Conservation (phyloP, 2,329 filamentous ascomycete species). For the Cercospora nicotianae region DNA sequence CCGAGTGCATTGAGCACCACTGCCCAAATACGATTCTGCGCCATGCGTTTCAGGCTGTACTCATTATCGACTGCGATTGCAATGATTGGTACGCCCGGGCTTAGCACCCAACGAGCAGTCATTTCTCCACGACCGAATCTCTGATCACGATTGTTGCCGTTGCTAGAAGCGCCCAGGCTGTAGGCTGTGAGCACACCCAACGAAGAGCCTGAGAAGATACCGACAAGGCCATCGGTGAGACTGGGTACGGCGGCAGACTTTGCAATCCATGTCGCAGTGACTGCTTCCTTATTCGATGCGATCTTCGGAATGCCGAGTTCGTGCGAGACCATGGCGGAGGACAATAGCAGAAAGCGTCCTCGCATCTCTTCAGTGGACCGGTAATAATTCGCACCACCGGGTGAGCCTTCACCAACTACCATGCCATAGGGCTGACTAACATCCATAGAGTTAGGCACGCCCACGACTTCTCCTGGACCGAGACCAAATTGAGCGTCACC, state of each 20-base stretch:
- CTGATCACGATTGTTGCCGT: slow-evolving; percentile 60
- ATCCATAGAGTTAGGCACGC: slow-evolving; percentile 83
- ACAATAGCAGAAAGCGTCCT: slow-evolving; percentile 69
- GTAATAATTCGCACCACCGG: slow-evolving; percentile 78
- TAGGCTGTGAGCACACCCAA: slow-evolving; percentile 81
- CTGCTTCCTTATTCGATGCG: slow-evolving; percentile 66
- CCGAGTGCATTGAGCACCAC: slow-evolving; percentile 90
- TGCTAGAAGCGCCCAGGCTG: slow-evolving; percentile 54
- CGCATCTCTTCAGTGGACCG: slow-evolving; percentile 71
- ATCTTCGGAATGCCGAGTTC: slow-evolving; percentile 75
- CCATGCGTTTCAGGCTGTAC: slow-evolving; percentile 70
- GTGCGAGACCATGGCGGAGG: slow-evolving; percentile 61
- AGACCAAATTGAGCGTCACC: slow-evolving; percentile 74
- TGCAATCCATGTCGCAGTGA: slow-evolving; percentile 84
- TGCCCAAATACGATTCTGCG: slow-evolving; percentile 77
- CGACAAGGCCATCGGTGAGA: slow-evolving; percentile 73
- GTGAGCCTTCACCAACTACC: slow-evolving; percentile 81
- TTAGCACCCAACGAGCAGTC: slow-evolving; percentile 84
- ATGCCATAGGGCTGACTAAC: slow-evolving; percentile 83
- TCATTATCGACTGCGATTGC: slow-evolving; percentile 79
- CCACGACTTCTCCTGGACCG: slow-evolving; percentile 72
- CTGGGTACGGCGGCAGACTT: slow-evolving; percentile 73
- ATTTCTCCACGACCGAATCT: slow-evolving; percentile 72
- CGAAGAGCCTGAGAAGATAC: slow-evolving; percentile 80
- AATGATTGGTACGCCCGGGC: slow-evolving; percentile 89